Base-by-base conservation (phyloP, 2,329 filamentous ascomycete genomes). In the Dactylellina leptospora region DNA sequence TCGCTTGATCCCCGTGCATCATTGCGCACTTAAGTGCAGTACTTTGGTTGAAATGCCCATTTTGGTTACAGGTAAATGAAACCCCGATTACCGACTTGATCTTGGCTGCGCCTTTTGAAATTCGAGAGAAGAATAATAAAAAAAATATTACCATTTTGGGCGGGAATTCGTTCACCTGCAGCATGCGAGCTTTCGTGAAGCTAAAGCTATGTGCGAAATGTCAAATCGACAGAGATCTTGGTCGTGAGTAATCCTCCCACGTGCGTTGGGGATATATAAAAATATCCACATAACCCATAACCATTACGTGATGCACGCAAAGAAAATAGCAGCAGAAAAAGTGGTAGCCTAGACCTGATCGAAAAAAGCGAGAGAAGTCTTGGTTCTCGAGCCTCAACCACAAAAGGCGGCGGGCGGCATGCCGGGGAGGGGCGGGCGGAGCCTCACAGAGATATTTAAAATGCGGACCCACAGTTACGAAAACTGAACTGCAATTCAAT, bases 211-310 rank as follows among this genome's bases (percentile, higher is more conserved):
- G 36, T n/a, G 13, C 18, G 36, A n/a, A 40, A n/a, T n/a, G 18
- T 40, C 36, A 11, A 40, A 16, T 40, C 4, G 18, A 40, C 18
- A 40, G 13, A 51, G 18, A 38, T 23, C 10, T 11, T 54, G 9
- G 23, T 30, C 36, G 51, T 66, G 61, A 66, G 61, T 66, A 66
- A 66, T 66, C 61, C 16, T 33, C 30, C 30, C 13, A 44, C 61
- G 51, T 50, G 51, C 23, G 33, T 42, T 25, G 61, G 13, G 13
- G 11, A 66, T 56, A 58, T 56, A 64, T 55, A 58, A 58, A 50
- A 42, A 42, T 55, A 66, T 45, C 33, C 36, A 55, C 33, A 58
- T 18, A 18, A 33, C 18, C 42, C 33, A 58, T 18, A 18, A 33
- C 18, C 42, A 48, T 56, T 51, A 66, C 44, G 42, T 64, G 44